phyloP scores from a whole-genome alignment of 345 rosid species.

The Rubroshorea leprosula region DNA sequence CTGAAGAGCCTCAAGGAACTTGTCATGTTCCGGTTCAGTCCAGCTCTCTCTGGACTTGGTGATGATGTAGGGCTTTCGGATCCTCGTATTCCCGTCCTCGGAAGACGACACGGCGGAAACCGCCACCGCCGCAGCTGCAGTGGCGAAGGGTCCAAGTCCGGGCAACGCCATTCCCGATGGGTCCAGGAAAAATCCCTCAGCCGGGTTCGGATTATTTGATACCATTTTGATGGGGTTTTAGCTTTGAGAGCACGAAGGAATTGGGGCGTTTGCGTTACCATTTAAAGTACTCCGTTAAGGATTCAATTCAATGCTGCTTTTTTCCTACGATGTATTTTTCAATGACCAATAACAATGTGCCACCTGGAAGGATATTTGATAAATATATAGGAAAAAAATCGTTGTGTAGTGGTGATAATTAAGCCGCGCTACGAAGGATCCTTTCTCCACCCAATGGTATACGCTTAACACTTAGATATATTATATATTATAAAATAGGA shows the following conservation, averaged over 20 bases:
- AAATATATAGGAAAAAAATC: too few species aligned
- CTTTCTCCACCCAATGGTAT: too few species aligned
- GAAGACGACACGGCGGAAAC: slow-evolving; percentile 32
- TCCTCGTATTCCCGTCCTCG: slow-evolving; percentile 67
- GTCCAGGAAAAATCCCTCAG: slow-evolving; percentile 58
- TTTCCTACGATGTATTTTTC: neutral
- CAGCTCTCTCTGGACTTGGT: slow-evolving; percentile 91
- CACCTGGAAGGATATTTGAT: too few species aligned
- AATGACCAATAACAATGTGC: slow-evolving; percentile 18
- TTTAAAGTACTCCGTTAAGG: slow-evolving; percentile 1
- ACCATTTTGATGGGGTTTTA: slow-evolving; percentile 35
- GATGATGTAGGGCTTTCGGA: slow-evolving; percentile 81
- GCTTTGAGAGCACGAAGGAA: slow-evolving; percentile 23
- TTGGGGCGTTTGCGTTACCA: slow-evolving; percentile 23
- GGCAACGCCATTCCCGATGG: slow-evolving; percentile 65
- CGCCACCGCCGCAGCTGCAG: slow-evolving; percentile 30
- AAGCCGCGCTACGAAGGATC: too few species aligned
- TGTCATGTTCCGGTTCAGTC: slow-evolving; percentile 97
- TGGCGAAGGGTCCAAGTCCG: slow-evolving; percentile 45
- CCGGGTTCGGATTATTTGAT: slow-evolving; percentile 55
- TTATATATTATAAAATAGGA: too few species aligned
- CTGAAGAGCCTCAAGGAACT: slow-evolving; percentile 89
- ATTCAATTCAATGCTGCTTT: slow-evolving; percentile 13
- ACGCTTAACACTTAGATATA: too few species aligned
- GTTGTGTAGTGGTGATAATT: too few species aligned